phyloP scores from a whole-genome alignment of 345 rosid species.

The Ceriops zippeliana region DNA sequence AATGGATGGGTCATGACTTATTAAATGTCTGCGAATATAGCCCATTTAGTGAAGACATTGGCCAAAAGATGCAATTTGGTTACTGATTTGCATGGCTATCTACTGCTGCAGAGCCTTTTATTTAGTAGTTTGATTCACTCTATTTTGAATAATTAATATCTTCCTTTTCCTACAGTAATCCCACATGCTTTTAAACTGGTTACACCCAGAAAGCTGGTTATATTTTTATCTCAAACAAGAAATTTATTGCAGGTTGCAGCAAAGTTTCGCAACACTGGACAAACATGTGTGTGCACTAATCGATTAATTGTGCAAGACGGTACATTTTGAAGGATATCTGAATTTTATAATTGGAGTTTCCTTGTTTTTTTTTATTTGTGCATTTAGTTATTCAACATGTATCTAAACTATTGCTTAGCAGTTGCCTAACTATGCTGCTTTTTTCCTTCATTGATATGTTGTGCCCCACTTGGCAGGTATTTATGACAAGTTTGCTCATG shows the following conservation, averaged over 20 bases:
- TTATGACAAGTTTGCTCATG: constrained; percentile 81
- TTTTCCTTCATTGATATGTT: background rate
- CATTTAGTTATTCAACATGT: background rate
- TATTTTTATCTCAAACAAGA: constrained; percentile 1
- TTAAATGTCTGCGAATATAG: background rate
- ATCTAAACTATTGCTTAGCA: too few relatives aligned
- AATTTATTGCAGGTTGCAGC: constrained; percentile 74
- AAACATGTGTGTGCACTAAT: constrained; percentile 96
- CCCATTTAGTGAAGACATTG: background rate
- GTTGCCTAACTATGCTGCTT: background rate
- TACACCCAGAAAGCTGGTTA: background rate
- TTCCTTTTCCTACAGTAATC: background rate
- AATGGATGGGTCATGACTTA: background rate
- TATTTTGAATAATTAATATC: background rate
- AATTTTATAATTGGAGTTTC: background rate
- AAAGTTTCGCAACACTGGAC: constrained; percentile 92
- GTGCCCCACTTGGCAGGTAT: constrained; percentile 53
- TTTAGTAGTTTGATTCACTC: too few relatives aligned
- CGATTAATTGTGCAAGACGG: constrained; percentile 96
- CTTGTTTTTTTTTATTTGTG: too few relatives aligned
- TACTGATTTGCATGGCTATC: too few relatives aligned
- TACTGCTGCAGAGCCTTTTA: too few relatives aligned
- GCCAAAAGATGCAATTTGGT: too few relatives aligned
- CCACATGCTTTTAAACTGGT: background rate
- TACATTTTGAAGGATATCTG: constrained; percentile 20